A percentile compares a stretch with the other conserved stretches of the same genome.
These are phyloP conservation scores for Lichtheimia ramosa DNA, from an alignment of 371 early-diverging fungal species.

Conservation along the genomic window DNA sequence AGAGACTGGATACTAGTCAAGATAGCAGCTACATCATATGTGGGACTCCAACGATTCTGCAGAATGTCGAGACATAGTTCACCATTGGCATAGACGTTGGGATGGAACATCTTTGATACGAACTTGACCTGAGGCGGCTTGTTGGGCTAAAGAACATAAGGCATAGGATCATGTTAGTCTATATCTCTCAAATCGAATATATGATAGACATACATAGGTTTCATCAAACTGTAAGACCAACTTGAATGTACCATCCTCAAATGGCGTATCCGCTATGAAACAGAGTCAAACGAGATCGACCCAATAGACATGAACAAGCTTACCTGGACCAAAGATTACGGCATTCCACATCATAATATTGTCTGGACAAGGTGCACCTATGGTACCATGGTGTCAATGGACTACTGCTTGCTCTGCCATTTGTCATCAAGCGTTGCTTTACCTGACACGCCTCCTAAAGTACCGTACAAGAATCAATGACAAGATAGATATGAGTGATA, in stretches of 20 bases:
- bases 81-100: constrained; percentile 98
- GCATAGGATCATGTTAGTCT: not conserved
- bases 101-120: constrained; percentile 98
- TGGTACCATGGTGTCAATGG: constrained; percentile 6
- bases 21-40: constrained; percentile 96
- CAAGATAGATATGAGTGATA: not conserved
- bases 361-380: constrained; percentile 94
- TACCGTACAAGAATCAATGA: constrained; percentile 2
- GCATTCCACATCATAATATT: constrained; percentile 97
- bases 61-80: constrained; percentile 99
- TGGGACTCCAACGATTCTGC: constrained; percentile 98
- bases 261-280: constrained; percentile 90
- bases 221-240: constrained; percentile 95
- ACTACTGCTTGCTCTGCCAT: too few species aligned
- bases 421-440: not conserved
- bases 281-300: not conserved
- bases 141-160: constrained; percentile 69
- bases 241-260: constrained; percentile 99
- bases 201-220: constrained; percentile 65
- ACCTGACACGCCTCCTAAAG: constrained; percentile 52
- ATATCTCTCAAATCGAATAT: not conserved
- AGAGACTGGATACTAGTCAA: constrained; percentile 97
- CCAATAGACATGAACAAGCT: not conserved
- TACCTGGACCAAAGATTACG: constrained; percentile 97
- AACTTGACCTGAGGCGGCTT: constrained; percentile 98